Evolutionary conservation across 305 asterid genomes (phyloP).

Genomic region (Fraxinus sp.): DNA sequence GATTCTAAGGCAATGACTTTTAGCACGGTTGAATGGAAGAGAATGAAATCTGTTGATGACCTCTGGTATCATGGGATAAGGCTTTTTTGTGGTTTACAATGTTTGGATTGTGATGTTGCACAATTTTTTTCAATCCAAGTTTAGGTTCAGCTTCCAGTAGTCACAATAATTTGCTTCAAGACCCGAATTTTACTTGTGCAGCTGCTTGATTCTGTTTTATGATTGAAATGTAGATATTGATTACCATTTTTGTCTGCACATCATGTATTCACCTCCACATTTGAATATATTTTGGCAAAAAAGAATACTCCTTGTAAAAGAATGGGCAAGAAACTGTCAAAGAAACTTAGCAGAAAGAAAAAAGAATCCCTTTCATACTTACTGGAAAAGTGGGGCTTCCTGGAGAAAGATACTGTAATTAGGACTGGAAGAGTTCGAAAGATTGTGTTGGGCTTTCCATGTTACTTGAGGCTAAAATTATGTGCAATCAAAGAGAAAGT

Average conservation of each 20-base stretch:
- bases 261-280: neutral
- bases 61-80: neutral
- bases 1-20: neutral
- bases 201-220: neutral
- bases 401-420: neutral
- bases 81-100: neutral
- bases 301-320: neutral
- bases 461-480: slow-evolving; percentile 10
- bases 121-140: slow-evolving; percentile 5
- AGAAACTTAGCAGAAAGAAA: neutral
- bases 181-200: neutral
- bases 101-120: neutral
- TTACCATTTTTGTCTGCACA: neutral
- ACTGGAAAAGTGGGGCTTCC: neutral
- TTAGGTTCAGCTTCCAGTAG: neutral
- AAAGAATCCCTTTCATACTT: neutral
- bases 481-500: neutral
- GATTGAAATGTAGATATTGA: neutral
- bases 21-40: neutral
- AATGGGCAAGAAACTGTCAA: neutral
- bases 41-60: neutral
- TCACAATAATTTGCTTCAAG: slow-evolving; percentile 6
- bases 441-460: neutral
- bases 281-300: neutral
- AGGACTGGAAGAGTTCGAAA: neutral